A percentile compares a stretch with the other conserved stretches of the same genome.
These are phyloP conservation scores for Phytopythium litorale DNA, from an alignment of 352 stramenopile species.

Conservation along the genomic window DNA sequence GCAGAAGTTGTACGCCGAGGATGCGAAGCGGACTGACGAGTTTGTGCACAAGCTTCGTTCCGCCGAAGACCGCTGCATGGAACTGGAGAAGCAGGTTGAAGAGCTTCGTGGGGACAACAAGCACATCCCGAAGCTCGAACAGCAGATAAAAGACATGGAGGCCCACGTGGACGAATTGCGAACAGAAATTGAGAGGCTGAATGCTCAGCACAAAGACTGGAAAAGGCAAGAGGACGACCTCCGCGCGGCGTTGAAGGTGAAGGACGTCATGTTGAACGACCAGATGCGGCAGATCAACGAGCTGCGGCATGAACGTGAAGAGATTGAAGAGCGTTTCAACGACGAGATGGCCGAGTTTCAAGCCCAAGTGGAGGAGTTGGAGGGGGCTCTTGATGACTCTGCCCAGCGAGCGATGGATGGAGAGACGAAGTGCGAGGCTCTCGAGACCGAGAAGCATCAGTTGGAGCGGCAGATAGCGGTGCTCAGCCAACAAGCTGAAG, in stretches of 20 bases:
- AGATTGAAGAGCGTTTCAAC: slow-evolving; percentile 36
- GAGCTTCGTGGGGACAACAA: slow-evolving; percentile 17
- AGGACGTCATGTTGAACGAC: slow-evolving; percentile 71
- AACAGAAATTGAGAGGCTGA: slow-evolving; percentile 19
- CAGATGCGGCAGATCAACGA: slow-evolving; percentile 52
- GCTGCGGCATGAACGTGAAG: slow-evolving; percentile 22
- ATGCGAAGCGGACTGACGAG: slow-evolving; percentile 34
- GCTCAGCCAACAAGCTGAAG: slow-evolving; percentile 15
- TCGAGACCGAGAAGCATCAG: slow-evolving; percentile 7
- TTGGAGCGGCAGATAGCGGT: not conserved
- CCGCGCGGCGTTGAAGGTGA: slow-evolving; percentile 56
- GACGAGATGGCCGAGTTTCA: slow-evolving; percentile 49
- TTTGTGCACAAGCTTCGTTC: slow-evolving; percentile 40
- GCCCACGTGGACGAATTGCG: slow-evolving; percentile 13
- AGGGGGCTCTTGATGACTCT: slow-evolving; percentile 57
- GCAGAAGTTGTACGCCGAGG: slow-evolving; percentile 38
- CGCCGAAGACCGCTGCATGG: slow-evolving; percentile 14
- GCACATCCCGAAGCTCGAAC: slow-evolving; percentile 15
- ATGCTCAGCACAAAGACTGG: slow-evolving; percentile 19
- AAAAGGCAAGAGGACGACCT: slow-evolving; percentile 50
- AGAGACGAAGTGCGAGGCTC: slow-evolving; percentile 28
- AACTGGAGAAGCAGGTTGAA: slow-evolving; percentile 28
- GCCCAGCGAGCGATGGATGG: slow-evolving; percentile 28
- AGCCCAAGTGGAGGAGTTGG: slow-evolving; percentile 53
- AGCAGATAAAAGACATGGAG: slow-evolving; percentile 19